phyloP scores from a whole-genome alignment of 768 basidiomycete genomes.

The Leucocoprinus leucothites region DNA sequence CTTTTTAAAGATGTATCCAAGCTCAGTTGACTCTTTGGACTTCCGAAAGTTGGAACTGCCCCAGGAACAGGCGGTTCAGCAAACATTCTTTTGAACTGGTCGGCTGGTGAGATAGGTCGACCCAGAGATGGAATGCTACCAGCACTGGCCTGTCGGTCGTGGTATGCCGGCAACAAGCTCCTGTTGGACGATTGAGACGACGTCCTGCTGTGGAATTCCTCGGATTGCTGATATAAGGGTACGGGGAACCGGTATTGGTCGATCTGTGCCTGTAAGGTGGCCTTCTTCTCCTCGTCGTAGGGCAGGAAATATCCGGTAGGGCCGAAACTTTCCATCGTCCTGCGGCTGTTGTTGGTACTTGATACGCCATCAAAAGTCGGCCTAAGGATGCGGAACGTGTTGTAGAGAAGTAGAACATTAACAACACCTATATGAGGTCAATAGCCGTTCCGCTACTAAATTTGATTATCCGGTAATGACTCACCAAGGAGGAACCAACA shows the following conservation, averaged over 20 bases:
- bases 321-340: slow-evolving; percentile 29
- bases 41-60: background rate
- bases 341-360: slow-evolving; percentile 20
- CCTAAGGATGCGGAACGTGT: slow-evolving; percentile 61
- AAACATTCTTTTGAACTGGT: slow-evolving; percentile 2
- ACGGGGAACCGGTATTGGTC: slow-evolving; percentile 3
- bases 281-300: slow-evolving; percentile 9
- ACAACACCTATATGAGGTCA: slow-evolving; percentile 44
- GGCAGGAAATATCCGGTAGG: slow-evolving; percentile 18
- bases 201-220: background rate
- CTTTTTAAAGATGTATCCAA: slow-evolving; percentile 1
- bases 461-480: slow-evolving; percentile 13
- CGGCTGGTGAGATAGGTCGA: slow-evolving; percentile 6
- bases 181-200: background rate
- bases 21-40: background rate
- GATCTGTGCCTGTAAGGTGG: background rate
- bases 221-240: background rate
- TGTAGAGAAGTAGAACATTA: slow-evolving; percentile 65
- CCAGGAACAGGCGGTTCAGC: background rate
- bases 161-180: background rate
- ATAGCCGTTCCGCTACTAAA: no score
- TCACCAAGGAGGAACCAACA: slow-evolving; percentile 55
- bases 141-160: background rate
- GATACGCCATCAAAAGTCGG: slow-evolving; percentile 42
- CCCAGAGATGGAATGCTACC: slow-evolving; percentile 4